Base-by-base conservation (phyloP, 345 rosid genomes). In the Pistacia atlantica region DNA sequence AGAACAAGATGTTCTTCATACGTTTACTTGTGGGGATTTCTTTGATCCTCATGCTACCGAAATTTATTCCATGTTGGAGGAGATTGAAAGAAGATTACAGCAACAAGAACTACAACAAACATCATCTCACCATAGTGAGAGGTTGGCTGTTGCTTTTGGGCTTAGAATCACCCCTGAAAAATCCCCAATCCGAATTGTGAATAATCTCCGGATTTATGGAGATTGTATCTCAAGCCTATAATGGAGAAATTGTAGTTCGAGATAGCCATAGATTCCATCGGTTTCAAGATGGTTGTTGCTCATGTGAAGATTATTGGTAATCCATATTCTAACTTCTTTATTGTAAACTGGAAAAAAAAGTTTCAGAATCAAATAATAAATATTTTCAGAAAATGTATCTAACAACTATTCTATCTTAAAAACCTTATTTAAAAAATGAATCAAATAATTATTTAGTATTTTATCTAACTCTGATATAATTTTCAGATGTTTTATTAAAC, bases 141-240 rank as follows among this genome's bases (percentile, higher is more conserved):
- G 74, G 38, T 75, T 80, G 33, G 82, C 86, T 11, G 62, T 75
- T 38, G 84, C 84, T 46, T 80, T 75, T 71, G 33, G 82, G 65
- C 76, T 80, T 22, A 48, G 75, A 78, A 75, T 28, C 69, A 63
- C 37, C 52, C 65, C 71, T 5, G 61, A 65, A 16, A 68, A 65
- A 3, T 31, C 56, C 12, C 68, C 81, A 3, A 77, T 83, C 62
- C 75, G 72, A 42, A 61, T 77, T 37, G 67, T 80, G 35, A 83
- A 83, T 46, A 77, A 49, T 61, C 75, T 72, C 45, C n/a, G 67
- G 60, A 80, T 68, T 54, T 75, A 78, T 73, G 80, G 72, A 84
- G 78, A 31, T 73, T 25, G 57, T 73, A 55, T 81, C 83, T 12
- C 8, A 20, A 48, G 51, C 70, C 38, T 78, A 69, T 13, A 58